phyloP scores from a whole-genome alignment of 169 alveolate genomes.

The Blepharisma undulans region DNA sequence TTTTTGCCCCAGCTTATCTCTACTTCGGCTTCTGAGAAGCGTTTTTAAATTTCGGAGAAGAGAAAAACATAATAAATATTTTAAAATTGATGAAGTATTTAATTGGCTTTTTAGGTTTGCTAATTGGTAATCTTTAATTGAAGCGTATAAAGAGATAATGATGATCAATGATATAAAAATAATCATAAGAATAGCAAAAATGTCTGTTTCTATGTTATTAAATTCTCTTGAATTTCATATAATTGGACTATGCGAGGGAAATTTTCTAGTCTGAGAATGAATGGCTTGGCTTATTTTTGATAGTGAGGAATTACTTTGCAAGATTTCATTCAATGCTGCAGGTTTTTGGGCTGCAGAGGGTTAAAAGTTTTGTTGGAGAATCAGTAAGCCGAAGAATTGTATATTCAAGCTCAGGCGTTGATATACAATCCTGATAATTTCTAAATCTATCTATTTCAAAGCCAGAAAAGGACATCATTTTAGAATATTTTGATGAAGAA shows the following conservation, averaged over 20 bases:
- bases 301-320: not conserved
- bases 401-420: not conserved
- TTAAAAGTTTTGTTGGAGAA: not conserved
- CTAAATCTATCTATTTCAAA: not conserved
- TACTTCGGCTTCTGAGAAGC: not conserved
- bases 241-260: not conserved
- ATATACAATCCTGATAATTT: not conserved
- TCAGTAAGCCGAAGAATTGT: not conserved
- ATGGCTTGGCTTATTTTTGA: not conserved
- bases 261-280: not conserved
- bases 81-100: not conserved
- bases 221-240: not conserved
- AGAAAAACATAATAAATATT: not conserved
- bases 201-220: not conserved
- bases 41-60: not conserved
- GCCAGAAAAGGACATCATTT: not conserved
- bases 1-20: not conserved
- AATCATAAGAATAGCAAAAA: not conserved
- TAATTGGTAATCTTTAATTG: not conserved
- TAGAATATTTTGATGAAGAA: not conserved
- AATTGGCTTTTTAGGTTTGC: not conserved
- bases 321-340: not conserved
- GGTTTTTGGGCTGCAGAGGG: not conserved
- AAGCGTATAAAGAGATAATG: not conserved
- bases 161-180: not conserved